Evolutionary conservation across 2,329 filamentous ascomycete genomes (phyloP).

Genomic region (Scedosporium aurantiacum): DNA sequence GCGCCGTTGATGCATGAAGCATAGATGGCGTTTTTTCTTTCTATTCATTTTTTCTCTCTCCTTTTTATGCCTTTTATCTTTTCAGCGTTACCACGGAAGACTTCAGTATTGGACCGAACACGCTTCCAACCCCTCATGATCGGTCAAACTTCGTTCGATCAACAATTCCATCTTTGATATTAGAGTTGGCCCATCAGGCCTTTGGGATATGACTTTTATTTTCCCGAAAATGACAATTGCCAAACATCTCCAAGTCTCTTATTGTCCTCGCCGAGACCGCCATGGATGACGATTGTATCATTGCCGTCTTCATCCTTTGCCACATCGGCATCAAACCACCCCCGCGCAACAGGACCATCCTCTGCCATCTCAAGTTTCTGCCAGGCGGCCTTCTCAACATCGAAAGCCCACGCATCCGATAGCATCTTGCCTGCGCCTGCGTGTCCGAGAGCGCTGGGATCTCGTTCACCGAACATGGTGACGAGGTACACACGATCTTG

Average conservation of each 20-base stretch:
- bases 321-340: conserved; percentile 29
- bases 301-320: conserved; percentile 6
- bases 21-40: too few relatives aligned
- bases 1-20: too few relatives aligned
- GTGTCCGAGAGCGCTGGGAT: conserved; percentile 26
- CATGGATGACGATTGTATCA: conserved; percentile 22
- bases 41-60: too few relatives aligned
- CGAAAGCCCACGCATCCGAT: conserved; percentile 28
- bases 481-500: conserved; percentile 18
- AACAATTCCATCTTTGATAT: too few relatives aligned
- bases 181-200: too few relatives aligned
- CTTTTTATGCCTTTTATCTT: too few relatives aligned
- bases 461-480: conserved; percentile 27
- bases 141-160: too few relatives aligned
- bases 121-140: too few relatives aligned
- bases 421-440: conserved; percentile 29
- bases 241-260: conserved; percentile 27
- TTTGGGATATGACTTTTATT: neutral
- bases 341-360: conserved; percentile 20
- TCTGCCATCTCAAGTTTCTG: conserved; percentile 13
- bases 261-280: conserved; percentile 26
- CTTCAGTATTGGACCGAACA: too few relatives aligned
- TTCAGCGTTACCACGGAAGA: too few relatives aligned
- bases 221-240: conserved; percentile 14
- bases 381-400: conserved; percentile 20